Evolutionary conservation across 2,329 filamentous ascomycete genomes (phyloP).

Genomic region (Penicillium sp.): DNA sequence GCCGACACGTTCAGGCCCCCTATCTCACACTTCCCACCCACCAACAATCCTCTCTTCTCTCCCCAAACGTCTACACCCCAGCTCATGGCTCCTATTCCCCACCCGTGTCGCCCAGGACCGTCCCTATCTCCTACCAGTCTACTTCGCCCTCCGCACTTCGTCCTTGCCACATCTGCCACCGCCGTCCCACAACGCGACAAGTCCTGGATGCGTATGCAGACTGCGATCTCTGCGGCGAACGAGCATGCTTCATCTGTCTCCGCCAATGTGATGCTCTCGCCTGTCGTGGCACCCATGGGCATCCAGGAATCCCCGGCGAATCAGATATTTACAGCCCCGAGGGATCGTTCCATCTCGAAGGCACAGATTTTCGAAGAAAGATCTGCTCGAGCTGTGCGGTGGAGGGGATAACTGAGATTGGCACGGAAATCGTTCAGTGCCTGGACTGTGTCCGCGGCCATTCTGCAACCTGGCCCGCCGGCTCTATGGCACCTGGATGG

Average conservation of each 20-base stretch:
- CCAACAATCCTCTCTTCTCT: conserved; percentile 21
- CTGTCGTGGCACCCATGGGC: conserved; percentile 23
- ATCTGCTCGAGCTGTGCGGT: conserved; percentile 44
- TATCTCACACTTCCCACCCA: conserved; percentile 17
- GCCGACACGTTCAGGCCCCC: conserved; percentile 21
- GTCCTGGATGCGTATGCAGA: conserved; percentile 44
- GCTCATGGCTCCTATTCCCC: conserved; percentile 23
- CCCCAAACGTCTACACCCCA: conserved; percentile 20
- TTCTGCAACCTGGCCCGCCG: conserved; percentile 13
- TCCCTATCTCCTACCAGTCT: conserved; percentile 26
- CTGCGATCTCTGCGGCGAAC: conserved; percentile 40
- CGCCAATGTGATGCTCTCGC: conserved; percentile 37
- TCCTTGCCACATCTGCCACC: conserved; percentile 45
- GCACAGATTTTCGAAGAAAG: conserved; percentile 26
- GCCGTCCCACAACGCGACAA: conserved; percentile 41
- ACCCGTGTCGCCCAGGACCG: conserved; percentile 29
- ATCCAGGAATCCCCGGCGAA: neutral
- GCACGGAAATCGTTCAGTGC: conserved; percentile 39
- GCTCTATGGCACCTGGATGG: conserved; percentile 11
- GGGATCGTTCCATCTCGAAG: neutral
- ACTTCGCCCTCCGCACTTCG: conserved; percentile 32
- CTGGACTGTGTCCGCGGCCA: conserved; percentile 35
- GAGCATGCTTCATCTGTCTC: conserved; percentile 46
- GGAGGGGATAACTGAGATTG: conserved; percentile 39
- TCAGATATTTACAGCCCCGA: conserved; percentile 3